phyloP scores from a whole-genome alignment of 2,329 filamentous ascomycete genomes.

The Aspergillus viridinutans region DNA sequence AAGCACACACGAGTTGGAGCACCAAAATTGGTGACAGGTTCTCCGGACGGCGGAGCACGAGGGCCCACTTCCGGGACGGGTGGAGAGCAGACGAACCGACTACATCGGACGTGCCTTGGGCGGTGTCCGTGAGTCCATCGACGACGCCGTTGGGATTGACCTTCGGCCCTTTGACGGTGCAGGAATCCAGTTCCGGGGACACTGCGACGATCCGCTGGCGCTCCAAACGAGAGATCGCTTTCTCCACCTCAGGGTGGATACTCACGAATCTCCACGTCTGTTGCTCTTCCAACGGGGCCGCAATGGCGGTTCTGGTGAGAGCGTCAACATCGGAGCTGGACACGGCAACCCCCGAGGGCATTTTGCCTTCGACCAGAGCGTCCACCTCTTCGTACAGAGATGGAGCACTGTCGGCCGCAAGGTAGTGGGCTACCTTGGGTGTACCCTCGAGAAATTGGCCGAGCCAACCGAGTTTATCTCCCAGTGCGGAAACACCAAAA shows the following conservation, averaged over 20 bases:
- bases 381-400: slow-evolving; percentile 8
- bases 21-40: slow-evolving; percentile 14
- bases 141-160: slow-evolving; percentile 6
- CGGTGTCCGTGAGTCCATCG: slow-evolving; percentile 13
- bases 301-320: slow-evolving; percentile 4
- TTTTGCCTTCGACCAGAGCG: slow-evolving; percentile 5
- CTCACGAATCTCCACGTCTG: slow-evolving; percentile 1
- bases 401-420: slow-evolving; percentile 4
- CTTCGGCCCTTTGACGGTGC: slow-evolving; percentile 6
- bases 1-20: slow-evolving; percentile 5
- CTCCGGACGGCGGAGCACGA: slow-evolving; percentile 16
- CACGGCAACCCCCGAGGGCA: not conserved
- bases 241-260: slow-evolving; percentile 10
- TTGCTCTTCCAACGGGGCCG: slow-evolving; percentile 2
- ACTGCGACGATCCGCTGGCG: slow-evolving; percentile 1
- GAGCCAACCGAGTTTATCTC: not conserved
- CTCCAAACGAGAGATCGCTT: slow-evolving; percentile 11
- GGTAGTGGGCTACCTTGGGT: slow-evolving; percentile 11
- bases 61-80: slow-evolving; percentile 12
- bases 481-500: slow-evolving; percentile 14
- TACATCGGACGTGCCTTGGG: slow-evolving; percentile 15
- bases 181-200: slow-evolving; percentile 2
- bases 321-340: not conserved
- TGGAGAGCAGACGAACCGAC: slow-evolving; percentile 8
- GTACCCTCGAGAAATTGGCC: slow-evolving; percentile 4